A percentile compares a stretch with the other conserved stretches of the same genome.
Evolutionary conservation across 2,329 filamentous ascomycete genomes (phyloP).

Genomic region (Epichloe typhina): DNA sequence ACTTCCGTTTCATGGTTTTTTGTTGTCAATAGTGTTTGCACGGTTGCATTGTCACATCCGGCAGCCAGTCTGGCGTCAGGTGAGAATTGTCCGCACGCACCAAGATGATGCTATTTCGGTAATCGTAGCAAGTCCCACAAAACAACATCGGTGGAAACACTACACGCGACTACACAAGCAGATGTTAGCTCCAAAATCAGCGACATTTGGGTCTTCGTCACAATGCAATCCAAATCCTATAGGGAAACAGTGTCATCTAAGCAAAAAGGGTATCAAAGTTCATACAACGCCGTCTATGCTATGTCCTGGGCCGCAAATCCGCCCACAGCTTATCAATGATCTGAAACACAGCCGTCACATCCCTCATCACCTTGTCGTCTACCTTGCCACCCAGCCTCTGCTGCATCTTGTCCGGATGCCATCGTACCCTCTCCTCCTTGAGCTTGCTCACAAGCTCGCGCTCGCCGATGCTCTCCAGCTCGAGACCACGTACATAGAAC

Average conservation of each 20-base stretch:
- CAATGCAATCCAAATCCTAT: too few species aligned
- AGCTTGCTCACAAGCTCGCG: slow-evolving; percentile 38
- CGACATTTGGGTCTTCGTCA: too few species aligned
- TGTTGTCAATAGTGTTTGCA: rapidly evolving
- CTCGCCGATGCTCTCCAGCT: slow-evolving; percentile 29
- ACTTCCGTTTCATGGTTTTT: too few species aligned
- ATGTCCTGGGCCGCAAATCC: slow-evolving; percentile 31
- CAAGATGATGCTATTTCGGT: too few species aligned
- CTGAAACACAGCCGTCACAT: slow-evolving; percentile 85
- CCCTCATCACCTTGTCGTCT: slow-evolving; percentile 57
- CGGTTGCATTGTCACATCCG: too few species aligned
- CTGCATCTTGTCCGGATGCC: slow-evolving; percentile 98
- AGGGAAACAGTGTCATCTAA: not conserved
- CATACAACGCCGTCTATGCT: not conserved
- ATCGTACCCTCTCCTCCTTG: slow-evolving; percentile 77
- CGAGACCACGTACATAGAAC: slow-evolving; percentile 49
- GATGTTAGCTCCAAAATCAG: too few species aligned
- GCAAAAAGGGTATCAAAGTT: not conserved
- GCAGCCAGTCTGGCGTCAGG: too few species aligned
- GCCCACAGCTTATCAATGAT: slow-evolving; percentile 73
- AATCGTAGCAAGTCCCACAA: too few species aligned
- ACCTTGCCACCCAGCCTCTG: slow-evolving; percentile 68
- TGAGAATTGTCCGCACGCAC: too few species aligned
- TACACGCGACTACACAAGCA: too few species aligned
- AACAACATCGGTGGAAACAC: too few species aligned